These are phyloP conservation scores for Colletotrichum echinochloae DNA, from an alignment of 2,329 filamentous ascomycete genomes.

Conservation along the genomic window DNA sequence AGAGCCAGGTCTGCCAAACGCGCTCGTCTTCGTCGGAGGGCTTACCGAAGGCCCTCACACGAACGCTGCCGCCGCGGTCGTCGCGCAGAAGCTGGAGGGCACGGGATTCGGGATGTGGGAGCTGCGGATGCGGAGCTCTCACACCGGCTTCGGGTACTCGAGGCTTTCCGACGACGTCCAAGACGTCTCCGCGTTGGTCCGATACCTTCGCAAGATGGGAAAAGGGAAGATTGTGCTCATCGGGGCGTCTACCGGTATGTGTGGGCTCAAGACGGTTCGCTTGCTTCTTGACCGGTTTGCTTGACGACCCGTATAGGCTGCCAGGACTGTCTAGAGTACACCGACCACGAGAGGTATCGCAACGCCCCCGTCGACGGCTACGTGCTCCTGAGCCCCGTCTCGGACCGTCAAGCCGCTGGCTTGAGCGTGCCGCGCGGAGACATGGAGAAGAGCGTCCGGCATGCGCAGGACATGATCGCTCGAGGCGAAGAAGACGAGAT, in stretches of 20 bases:
- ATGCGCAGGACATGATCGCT: constrained; percentile 66
- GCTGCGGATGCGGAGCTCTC: constrained; percentile 66
- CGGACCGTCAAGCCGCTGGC: constrained; percentile 76
- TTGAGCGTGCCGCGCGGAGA: constrained; percentile 54
- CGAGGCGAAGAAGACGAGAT: constrained; percentile 59
- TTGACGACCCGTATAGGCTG: constrained; percentile 57
- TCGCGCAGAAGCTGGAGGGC: constrained; percentile 58
- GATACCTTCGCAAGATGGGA: constrained; percentile 62
- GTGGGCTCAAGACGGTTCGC: not conserved
- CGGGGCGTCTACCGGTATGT: constrained; percentile 48
- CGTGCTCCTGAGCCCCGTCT: constrained; percentile 83
- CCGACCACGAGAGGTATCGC: constrained; percentile 51
- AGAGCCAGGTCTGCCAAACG: not conserved
- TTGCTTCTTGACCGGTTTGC: not conserved
- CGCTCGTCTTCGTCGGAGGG: not conserved
- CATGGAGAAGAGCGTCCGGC: constrained; percentile 58
- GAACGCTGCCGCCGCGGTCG: constrained; percentile 64
- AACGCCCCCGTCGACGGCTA: constrained; percentile 72
- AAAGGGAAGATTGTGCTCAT: constrained; percentile 65
- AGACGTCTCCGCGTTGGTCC: constrained; percentile 64
- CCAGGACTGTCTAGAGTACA: constrained; percentile 70
- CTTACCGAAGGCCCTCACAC: constrained; percentile 76
- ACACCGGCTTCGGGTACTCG: constrained; percentile 62
- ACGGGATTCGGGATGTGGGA: constrained; percentile 66
- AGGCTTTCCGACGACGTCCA: constrained; percentile 64